A percentile compares a stretch with the other conserved stretches of the same genome.
Evolutionary conservation across 306 rosid genomes (phyloP).

Genomic region (Citrullus colocynthis): DNA sequence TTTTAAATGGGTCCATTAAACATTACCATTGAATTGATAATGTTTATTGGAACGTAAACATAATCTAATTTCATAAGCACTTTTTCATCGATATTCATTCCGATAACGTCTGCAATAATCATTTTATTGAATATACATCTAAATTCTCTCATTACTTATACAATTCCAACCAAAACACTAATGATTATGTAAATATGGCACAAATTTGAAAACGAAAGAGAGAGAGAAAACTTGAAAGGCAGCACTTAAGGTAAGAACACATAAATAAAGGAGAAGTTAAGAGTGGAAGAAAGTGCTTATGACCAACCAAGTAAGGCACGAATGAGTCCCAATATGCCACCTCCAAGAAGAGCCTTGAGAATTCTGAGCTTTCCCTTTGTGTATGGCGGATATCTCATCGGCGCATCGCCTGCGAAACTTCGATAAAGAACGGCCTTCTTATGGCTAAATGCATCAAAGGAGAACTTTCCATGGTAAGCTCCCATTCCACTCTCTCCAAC

Average conservation of each 20-base stretch:
- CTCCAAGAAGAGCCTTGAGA: slow-evolving; percentile 67
- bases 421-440: slow-evolving; percentile 90
- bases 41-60: too few relatives aligned
- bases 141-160: too few relatives aligned
- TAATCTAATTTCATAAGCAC: too few relatives aligned
- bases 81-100: too few relatives aligned
- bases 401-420: slow-evolving; percentile 50
- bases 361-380: slow-evolving; percentile 50
- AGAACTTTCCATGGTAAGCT: slow-evolving; percentile 90
- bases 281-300: slow-evolving; percentile 8
- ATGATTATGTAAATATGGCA: not conserved
- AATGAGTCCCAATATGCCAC: slow-evolving; percentile 46
- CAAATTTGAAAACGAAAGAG: not conserved
- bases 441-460: slow-evolving; percentile 89
- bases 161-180: not conserved
- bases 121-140: not conserved
- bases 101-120: too few relatives aligned
- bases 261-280: not conserved
- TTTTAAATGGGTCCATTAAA: too few relatives aligned
- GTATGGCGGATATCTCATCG: slow-evolving; percentile 90
- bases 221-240: too few relatives aligned
- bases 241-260: not conserved
- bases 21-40: too few relatives aligned
- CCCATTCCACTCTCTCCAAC: slow-evolving; percentile 98
- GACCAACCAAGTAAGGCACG: slow-evolving; percentile 69